Conservation (phyloP, 768 basidiomycete species). For the Lactarius evosmus region DNA sequence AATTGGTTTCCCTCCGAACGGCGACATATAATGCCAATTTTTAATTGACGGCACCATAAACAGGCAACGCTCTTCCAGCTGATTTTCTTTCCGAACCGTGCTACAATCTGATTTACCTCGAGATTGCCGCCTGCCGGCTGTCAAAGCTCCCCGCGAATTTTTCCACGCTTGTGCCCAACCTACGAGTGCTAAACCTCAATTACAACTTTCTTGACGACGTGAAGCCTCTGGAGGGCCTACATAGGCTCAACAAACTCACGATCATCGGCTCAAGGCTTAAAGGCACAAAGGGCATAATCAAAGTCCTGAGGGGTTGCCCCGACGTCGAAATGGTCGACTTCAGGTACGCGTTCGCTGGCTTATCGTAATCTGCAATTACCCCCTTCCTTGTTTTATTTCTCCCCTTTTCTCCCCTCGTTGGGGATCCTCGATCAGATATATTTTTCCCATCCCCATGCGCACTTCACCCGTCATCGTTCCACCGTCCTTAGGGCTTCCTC, state of each 20-base stretch:
- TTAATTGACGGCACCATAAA: conserved; percentile 31
- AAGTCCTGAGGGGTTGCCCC: conserved; percentile 63
- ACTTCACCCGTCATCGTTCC: not conserved
- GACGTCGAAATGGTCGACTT: conserved; percentile 90
- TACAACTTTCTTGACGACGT: conserved; percentile 91
- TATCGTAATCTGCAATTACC: conserved; percentile 21
- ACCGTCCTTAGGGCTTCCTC: conserved; percentile 1
- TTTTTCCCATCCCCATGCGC: conserved; percentile 1
- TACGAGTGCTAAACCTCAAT: conserved; percentile 91
- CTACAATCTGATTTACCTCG: conserved; percentile 89
- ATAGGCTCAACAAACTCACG: conserved; percentile 75
- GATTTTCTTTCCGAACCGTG: conserved; percentile 69
- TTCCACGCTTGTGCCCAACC: conserved; percentile 67
- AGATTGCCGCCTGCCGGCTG: conserved; percentile 84
- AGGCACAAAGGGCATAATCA: conserved; percentile 70
- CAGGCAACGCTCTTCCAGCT: conserved; percentile 68
- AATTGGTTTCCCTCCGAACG: conserved; percentile 11
- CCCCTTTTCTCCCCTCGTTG: conserved; percentile 6
- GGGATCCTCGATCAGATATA: conserved; percentile 13
- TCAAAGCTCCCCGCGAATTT: conserved; percentile 68
- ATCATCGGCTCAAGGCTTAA: conserved; percentile 81
- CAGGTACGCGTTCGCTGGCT: conserved; percentile 51
- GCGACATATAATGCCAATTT: conserved; percentile 27
- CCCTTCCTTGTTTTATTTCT: conserved; percentile 11
- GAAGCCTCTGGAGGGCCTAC: conserved; percentile 63